Percentiles rank a stretch among this genome's conserved stretches.
Conservation (phyloP, 129 eudicot species). For the Helianthus annuus region HanXRQr2.0-SUNRISE NC_035441.2:151758015-151758514, state of each 20-base stretch:
- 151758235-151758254: constrained; percentile 99
- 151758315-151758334: constrained; percentile 48
- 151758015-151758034: constrained; percentile 84
- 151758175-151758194: constrained; percentile 56
- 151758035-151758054: constrained; percentile 91
- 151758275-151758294: constrained; percentile 65
- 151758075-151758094: constrained; percentile 62
- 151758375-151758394: constrained; percentile 51
- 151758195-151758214: constrained; percentile 48
- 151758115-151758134: constrained; percentile 34
- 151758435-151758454: constrained; percentile 70
- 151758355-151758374: constrained; percentile 76
- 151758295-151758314: constrained; percentile 79
- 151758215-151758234: constrained; percentile 90
- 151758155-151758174: constrained; percentile 57
- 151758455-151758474: constrained; percentile 82
- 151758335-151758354: constrained; percentile 75
- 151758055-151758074: constrained; percentile 68
- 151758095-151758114: constrained; percentile 27
- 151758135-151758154: constrained; percentile 61
- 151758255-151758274: constrained; percentile 87
- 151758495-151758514: constrained; percentile 89
- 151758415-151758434: constrained; percentile 77
- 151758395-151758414: constrained; percentile 55
- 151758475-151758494: constrained; percentile 93